phyloP scores from a whole-genome alignment of 129 eudicot genomes.

The Chrysanthemum lavandulifolium region DNA sequence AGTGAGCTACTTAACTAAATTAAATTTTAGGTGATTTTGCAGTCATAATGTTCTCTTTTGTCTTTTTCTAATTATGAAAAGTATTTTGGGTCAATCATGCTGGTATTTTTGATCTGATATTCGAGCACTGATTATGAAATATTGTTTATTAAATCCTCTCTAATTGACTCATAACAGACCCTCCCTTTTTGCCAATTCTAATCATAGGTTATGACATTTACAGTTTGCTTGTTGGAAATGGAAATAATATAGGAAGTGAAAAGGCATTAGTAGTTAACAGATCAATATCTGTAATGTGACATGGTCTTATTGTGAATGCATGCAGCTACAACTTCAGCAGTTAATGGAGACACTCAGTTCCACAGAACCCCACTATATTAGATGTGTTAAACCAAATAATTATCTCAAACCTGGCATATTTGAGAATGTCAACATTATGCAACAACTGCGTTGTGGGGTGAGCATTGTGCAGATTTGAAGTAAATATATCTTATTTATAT shows the following conservation, averaged over 20 bases:
- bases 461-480: constrained; percentile 39
- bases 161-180: not conserved
- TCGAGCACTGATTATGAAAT: too few relatives aligned
- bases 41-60: not conserved
- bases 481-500: not conserved
- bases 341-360: constrained; percentile 91
- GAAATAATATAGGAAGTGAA: constrained; percentile 7
- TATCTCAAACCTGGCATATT: constrained; percentile 80
- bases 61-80: not conserved
- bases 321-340: constrained; percentile 88
- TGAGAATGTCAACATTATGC: constrained; percentile 87
- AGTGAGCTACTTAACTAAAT: not conserved
- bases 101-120: not conserved
- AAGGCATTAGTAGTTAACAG: not conserved
- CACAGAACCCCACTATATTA: constrained; percentile 89
- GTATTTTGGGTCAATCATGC: not conserved
- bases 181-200: not conserved
- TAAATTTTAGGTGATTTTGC: not conserved
- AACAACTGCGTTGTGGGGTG: constrained; percentile 98
- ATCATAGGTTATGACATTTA: constrained; percentile 9
- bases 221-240: constrained; percentile 15
- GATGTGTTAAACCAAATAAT: constrained; percentile 99
- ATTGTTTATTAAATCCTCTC: too few relatives aligned
- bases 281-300: constrained; percentile 18
- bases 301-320: constrained; percentile 26